Percentiles rank a stretch among this genome's conserved stretches.
Evolutionary conservation across 768 basidiomycete genomes (phyloP).

Genomic region (Fomitopsis pulvina): DNA sequence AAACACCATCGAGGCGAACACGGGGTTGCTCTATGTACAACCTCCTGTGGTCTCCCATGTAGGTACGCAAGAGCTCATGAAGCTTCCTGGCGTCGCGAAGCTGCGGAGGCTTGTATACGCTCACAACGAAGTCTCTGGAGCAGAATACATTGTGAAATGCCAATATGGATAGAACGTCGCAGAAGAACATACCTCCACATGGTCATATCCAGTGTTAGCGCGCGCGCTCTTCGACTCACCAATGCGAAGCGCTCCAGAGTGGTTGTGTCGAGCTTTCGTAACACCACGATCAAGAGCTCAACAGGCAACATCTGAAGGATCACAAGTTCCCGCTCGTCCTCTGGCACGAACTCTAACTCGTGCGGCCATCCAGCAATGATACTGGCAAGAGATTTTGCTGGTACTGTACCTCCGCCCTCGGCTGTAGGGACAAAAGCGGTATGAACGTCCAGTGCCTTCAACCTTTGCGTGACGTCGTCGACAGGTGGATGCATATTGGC

Average conservation of each 20-base stretch:
- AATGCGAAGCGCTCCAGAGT: slow-evolving; percentile 73
- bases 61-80: slow-evolving; percentile 41
- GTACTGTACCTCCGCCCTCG: slow-evolving; percentile 13
- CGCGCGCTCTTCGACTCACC: slow-evolving; percentile 67
- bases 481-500: background rate
- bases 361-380: slow-evolving; percentile 44
- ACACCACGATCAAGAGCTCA: slow-evolving; percentile 64
- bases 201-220: slow-evolving; percentile 59
- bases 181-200: slow-evolving; percentile 63
- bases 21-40: slow-evolving; percentile 82
- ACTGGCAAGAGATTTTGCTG: slow-evolving; percentile 38
- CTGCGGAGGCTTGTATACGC: slow-evolving; percentile 73
- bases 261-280: slow-evolving; percentile 59
- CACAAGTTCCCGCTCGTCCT: slow-evolving; percentile 54
- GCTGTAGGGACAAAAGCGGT: slow-evolving; percentile 6
- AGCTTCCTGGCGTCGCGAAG: slow-evolving; percentile 48
- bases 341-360: slow-evolving; percentile 54
- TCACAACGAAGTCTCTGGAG: slow-evolving; percentile 52
- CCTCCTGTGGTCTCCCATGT: slow-evolving; percentile 62
- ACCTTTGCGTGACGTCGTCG: slow-evolving; percentile 6
- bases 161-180: background rate
- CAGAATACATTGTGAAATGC: background rate
- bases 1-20: slow-evolving; percentile 80
- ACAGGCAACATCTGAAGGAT: slow-evolving; percentile 61
- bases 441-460: slow-evolving; percentile 7